A percentile compares a stretch with the other conserved stretches of the same genome.
These are phyloP conservation scores for Talaromyces ruber DNA, from an alignment of 495 filamentous ascomycete species.

Conservation along the genomic window DNA sequence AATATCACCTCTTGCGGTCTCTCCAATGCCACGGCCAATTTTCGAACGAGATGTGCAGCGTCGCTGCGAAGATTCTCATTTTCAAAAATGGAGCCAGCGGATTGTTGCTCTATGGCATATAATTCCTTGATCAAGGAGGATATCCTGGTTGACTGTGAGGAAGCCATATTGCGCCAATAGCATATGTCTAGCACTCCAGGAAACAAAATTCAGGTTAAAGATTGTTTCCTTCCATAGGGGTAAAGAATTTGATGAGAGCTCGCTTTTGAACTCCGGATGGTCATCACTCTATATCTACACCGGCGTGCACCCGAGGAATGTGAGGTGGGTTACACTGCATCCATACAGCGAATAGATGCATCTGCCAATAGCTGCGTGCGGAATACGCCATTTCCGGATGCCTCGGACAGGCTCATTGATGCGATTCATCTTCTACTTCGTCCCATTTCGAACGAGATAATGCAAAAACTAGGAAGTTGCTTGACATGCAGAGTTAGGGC, in stretches of 20 bases:
- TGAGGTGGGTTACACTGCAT: neutral
- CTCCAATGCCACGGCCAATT: neutral
- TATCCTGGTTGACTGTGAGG: neutral
- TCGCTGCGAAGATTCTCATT: conserved; percentile 1
- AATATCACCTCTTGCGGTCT: conserved; percentile 3
- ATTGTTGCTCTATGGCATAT: neutral
- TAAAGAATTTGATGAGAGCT: neutral
- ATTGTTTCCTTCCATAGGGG: neutral
- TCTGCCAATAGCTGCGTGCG: neutral
- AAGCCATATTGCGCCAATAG: neutral
- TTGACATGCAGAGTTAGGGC: too few species aligned
- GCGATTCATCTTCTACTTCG: too few species aligned
- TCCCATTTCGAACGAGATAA: too few species aligned
- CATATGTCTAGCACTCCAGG: neutral
- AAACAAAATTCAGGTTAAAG: neutral
- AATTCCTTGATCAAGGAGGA: neutral
- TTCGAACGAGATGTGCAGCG: conserved; percentile 1
- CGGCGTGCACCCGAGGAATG: neutral
- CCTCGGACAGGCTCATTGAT: too few species aligned
- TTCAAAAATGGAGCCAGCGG: neutral
- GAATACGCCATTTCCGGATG: neutral
- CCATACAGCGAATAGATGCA: neutral
- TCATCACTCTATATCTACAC: neutral
- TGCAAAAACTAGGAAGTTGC: too few species aligned
- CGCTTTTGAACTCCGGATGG: neutral